A percentile compares a stretch with the other conserved stretches of the same genome.
Conservation (phyloP, 192 early-diverging fungal genomes). For the Chytriomyces sp. region DNA sequence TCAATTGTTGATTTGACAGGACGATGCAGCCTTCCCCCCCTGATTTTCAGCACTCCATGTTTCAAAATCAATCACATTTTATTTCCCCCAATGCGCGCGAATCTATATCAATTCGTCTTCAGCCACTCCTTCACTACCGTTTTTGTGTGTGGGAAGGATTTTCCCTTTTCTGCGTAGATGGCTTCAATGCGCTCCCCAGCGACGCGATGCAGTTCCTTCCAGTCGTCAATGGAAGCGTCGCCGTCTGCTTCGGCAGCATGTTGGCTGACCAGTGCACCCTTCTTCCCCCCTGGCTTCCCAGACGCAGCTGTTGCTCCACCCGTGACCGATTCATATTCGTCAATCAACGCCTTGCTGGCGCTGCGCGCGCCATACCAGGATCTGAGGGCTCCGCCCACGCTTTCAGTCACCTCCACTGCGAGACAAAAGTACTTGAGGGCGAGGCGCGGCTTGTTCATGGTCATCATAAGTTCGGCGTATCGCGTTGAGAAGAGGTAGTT, state of each 20-base stretch:
- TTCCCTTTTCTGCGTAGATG: conserved; percentile 30
- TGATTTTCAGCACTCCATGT: background rate
- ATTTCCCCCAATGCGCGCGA: background rate
- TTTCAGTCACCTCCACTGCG: conserved; percentile 71
- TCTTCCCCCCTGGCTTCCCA: background rate
- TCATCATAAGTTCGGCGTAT: conserved; percentile 86
- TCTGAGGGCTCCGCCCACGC: conserved; percentile 77
- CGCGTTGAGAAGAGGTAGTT: conserved; percentile 86
- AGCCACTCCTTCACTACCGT: conserved; percentile 33
- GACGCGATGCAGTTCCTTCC: conserved; percentile 19
- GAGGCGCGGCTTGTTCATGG: conserved; percentile 63
- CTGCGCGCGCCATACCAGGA: conserved; percentile 75
- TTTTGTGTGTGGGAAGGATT: conserved; percentile 1
- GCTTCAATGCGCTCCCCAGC: conserved; percentile 26
- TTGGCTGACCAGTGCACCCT: background rate
- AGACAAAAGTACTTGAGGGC: conserved; percentile 88
- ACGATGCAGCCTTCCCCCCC: background rate
- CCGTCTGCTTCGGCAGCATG: background rate
- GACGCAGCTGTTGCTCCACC: background rate
- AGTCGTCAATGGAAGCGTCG: background rate
- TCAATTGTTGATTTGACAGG: background rate
- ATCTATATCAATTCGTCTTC: background rate
- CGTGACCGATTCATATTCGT: background rate
- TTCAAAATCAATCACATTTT: background rate
- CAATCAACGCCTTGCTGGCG: conserved; percentile 19